Evolutionary conservation across 2,329 filamentous ascomycete genomes (phyloP).

Genomic region (Stagonosporopsis rhizophila): DNA sequence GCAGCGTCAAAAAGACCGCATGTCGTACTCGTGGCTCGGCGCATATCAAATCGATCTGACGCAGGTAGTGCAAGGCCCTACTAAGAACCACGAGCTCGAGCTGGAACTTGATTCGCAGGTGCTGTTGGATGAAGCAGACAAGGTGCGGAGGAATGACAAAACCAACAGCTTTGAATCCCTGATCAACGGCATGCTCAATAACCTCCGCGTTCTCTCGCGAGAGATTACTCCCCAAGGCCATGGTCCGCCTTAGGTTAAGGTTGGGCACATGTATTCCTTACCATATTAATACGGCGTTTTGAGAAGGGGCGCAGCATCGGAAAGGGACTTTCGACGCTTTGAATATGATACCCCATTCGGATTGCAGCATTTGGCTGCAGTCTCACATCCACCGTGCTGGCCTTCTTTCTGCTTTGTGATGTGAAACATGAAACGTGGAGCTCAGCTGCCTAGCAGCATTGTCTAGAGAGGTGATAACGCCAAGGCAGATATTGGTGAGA

Average conservation of each 20-base stretch:
- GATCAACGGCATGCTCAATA: slow-evolving; percentile 77
- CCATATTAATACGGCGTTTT: slow-evolving; percentile 17
- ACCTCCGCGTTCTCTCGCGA: slow-evolving; percentile 54
- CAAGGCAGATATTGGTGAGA: not conserved
- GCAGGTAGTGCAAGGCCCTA: slow-evolving; percentile 70
- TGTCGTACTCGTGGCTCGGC: slow-evolving; percentile 86
- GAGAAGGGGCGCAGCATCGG: slow-evolving; percentile 21
- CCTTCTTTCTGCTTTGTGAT: slow-evolving; percentile 10
- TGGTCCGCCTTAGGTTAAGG: slow-evolving; percentile 7
- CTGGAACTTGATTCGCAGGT: slow-evolving; percentile 72
- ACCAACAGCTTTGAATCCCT: slow-evolving; percentile 62
- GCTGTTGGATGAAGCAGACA: slow-evolving; percentile 71
- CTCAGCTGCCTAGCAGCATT: slow-evolving; percentile 8
- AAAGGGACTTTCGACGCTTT: slow-evolving; percentile 34
- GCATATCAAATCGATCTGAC: slow-evolving; percentile 89
- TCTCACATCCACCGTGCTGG: not conserved
- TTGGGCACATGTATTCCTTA: slow-evolving; percentile 20
- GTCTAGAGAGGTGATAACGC: not conserved
- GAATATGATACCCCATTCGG: slow-evolving; percentile 44
- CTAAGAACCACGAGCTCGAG: slow-evolving; percentile 82
- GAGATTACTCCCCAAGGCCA: slow-evolving; percentile 38
- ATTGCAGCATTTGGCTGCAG: slow-evolving; percentile 11
- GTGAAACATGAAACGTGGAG: slow-evolving; percentile 14
- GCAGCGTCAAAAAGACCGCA: slow-evolving; percentile 83
- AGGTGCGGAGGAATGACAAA: slow-evolving; percentile 59